Evolutionary conservation across 805 yeast species (phyloP), one percentile per base, ranked within the genome.

Genomic region (Metschnikowia noctiluminum): DNA sequence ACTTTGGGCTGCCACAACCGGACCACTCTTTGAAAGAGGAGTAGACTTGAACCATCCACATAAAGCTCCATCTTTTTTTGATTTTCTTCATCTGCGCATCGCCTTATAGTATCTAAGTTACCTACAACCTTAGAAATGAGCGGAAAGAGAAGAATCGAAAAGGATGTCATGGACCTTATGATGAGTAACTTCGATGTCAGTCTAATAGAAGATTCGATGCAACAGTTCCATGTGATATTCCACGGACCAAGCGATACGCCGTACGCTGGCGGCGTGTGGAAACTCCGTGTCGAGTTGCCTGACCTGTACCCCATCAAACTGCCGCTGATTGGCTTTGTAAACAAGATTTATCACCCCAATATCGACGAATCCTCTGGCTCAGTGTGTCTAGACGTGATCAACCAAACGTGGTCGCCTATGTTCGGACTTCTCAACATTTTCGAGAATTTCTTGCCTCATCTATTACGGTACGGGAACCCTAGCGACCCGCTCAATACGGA

Each of bases 361-460:
- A 90, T 92, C 53, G 99, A 92, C 63, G 95, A 90, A 63, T 77
- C 82, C 28, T 84, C 82, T 1, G 99, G 99, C 0, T 83, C 95
- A 0, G 97, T 92, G 7, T 92, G 99, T 68, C 80, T 92, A 43
- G 98, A 92, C 65, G 98, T 94, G 14, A 91, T 92, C 54, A 92
- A 92, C 65, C 97, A 92, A 63, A 89, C 98, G 0, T 92, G 99
- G 99, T 87, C 96, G 38, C 98, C 99, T 1, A 87, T 92, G 89
- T 92, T 90, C 73, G 97, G 94, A 47, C 78, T 94, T 55, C 74
- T 84, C 55, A 94, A 94, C 64, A 87, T 92, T 27, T 89, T 94
- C 64, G 98, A 92, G 61, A 85, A 89, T 63, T 94, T 92, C 70
- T 71, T 92, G 51, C 99, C 99, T 7, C 98, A 95, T 59, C 71